Evolutionary conservation across 768 basidiomycete species (phyloP).

Genomic region (Mycena indigotica): DNA sequence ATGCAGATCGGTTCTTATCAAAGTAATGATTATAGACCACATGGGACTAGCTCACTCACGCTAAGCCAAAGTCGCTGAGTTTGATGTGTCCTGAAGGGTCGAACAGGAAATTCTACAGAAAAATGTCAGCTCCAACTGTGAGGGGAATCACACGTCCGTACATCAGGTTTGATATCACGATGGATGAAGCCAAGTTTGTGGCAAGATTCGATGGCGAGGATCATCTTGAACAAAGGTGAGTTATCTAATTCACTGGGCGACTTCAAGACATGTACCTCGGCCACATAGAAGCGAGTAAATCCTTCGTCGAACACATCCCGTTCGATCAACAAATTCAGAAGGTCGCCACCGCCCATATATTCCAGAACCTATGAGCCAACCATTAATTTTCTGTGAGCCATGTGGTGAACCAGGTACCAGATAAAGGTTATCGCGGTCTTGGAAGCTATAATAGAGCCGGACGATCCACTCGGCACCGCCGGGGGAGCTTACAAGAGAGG

Average conservation of each 20-base stretch:
- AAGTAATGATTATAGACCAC: conserved; percentile 19
- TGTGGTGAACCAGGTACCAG: conserved; percentile 57
- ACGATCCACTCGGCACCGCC: conserved; percentile 92
- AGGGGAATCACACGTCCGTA: conserved; percentile 34
- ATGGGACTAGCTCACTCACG: conserved; percentile 56
- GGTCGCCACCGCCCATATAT: conserved; percentile 96
- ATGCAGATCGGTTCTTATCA: conserved; percentile 80
- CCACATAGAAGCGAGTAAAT: conserved; percentile 91
- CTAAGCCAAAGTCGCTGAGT: conserved; percentile 94
- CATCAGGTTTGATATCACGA: conserved; percentile 95
- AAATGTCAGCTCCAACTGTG: conserved; percentile 19
- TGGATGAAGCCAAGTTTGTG: conserved; percentile 97
- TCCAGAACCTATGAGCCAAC: conserved; percentile 70
- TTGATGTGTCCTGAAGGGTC: conserved; percentile 91
- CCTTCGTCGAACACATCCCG: conserved; percentile 88
- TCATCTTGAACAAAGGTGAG: conserved; percentile 62
- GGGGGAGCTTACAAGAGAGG: conserved; percentile 75
- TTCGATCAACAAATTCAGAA: conserved; percentile 94
- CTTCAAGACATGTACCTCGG: conserved; percentile 62
- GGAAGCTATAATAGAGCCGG: conserved; percentile 88
- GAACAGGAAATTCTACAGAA: conserved; percentile 91
- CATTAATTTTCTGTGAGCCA: conserved; percentile 32
- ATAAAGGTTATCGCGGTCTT: conserved; percentile 94
- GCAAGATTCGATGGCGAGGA: conserved; percentile 90
- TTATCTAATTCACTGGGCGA: too few species aligned